These are phyloP conservation scores for Clitopilus passeckerianus DNA, from an alignment of 768 basidiomycete species.

Conservation along the genomic window DNA sequence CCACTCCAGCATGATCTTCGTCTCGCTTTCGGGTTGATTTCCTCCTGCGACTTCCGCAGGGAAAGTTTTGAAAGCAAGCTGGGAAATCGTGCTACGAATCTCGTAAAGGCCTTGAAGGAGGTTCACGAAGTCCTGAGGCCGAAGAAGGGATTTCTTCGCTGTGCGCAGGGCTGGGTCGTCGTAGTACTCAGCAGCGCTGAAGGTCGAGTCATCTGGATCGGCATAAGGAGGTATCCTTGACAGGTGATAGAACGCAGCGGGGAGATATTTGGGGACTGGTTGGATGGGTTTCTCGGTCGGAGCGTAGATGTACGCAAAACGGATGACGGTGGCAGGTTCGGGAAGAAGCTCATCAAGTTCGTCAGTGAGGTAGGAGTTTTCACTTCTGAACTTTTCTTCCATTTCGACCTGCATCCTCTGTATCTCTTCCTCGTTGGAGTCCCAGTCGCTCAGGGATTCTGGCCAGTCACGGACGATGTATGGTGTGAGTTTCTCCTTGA, in stretches of 20 bases:
- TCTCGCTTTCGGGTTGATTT: slow-evolving; percentile 1
- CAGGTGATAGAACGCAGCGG: slow-evolving; percentile 11
- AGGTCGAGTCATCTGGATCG: slow-evolving; percentile 1
- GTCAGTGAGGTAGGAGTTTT: not conserved
- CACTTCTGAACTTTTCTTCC: not conserved
- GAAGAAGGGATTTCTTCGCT: slow-evolving; percentile 6
- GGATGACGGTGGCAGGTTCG: slow-evolving; percentile 4
- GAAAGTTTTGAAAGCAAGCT: slow-evolving; percentile 2
- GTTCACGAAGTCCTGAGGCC: slow-evolving; percentile 6
- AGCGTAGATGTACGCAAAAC: slow-evolving; percentile 6
- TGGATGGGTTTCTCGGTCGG: not conserved
- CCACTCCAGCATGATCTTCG: slow-evolving; percentile 5
- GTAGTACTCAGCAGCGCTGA: not conserved
- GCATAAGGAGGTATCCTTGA: slow-evolving; percentile 6
- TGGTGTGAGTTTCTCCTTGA: slow-evolving; percentile 1
- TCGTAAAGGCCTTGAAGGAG: slow-evolving; percentile 3
- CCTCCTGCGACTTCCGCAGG: not conserved
- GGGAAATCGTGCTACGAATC: not conserved
- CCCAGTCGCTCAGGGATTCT: slow-evolving; percentile 4
- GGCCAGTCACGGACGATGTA: slow-evolving; percentile 8
- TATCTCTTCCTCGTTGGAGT: slow-evolving; percentile 5
- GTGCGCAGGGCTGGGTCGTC: slow-evolving; percentile 4
- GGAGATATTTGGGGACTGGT: slow-evolving; percentile 5
- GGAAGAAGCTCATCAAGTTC: slow-evolving; percentile 6
- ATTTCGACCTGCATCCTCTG: not conserved